Base-by-base conservation (phyloP, 1,139 yeast species). In the Kurtzmaniella natalensis region DNA sequence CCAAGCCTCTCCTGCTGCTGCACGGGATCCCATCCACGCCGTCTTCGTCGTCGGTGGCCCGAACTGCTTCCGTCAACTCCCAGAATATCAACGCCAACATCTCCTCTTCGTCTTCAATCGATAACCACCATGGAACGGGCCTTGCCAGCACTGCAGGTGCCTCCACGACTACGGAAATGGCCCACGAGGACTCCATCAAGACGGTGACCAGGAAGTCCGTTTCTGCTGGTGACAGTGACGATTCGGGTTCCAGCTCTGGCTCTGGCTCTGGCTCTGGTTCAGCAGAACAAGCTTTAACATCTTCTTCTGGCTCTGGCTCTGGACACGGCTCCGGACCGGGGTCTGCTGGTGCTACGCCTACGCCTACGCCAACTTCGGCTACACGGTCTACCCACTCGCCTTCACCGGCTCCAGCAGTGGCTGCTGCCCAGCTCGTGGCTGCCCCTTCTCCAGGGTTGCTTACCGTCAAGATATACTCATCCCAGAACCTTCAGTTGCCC, bases 391-490 rank as follows among this genome's bases (percentile, higher is more conserved):
- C n/a, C n/a, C n/a, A n/a, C n/a, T n/a, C n/a, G n/a, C 28, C 35
- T 7, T 7, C 23, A 25, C 22, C 26, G 21, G 13, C 22, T 11
- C 34, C 29, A 13, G 28, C 39, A 7, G 19, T 27, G 6, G 23
- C 42, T 5, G 25, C 35, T 21, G 66, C 35, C 63, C 62, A 30
- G 3, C 35, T 10, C n/a, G n/a, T n/a, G n/a, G n/a, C n/a, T n/a
- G 29, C 34, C 10, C 25, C 38, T 11, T 57, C 59, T 34, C 92
- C 94, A 0, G 94, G 94, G 0, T 57, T 83, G 19, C 64, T 84
- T 36, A 79, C 85, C 0, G 82, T 84, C 18, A 80, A 82, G 43
- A 70, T 84, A 21, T 79, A 81, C 50, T 70, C 72, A 25, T 81
- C 86, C 6, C 64, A 70, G 37, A 72, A 77, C 36, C 61, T 83